Conservation (phyloP, 192 early-diverging fungal genomes). For the Umbelopsis ramanniana region DNA sequence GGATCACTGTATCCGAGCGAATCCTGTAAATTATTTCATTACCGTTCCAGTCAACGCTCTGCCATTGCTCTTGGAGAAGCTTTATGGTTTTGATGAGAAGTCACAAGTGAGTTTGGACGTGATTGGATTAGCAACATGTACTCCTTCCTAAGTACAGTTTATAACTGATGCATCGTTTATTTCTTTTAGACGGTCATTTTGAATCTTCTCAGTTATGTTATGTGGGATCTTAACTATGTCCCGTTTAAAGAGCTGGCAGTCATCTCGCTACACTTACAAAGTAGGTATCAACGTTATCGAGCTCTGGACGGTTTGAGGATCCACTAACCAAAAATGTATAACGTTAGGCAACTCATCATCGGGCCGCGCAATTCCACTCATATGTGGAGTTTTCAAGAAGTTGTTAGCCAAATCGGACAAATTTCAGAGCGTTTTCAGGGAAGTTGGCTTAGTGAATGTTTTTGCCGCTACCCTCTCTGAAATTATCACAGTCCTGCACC, state of each 20-base stretch:
- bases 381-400: slow-evolving; percentile 47
- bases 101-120: slow-evolving; percentile 41
- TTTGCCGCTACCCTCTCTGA: slow-evolving; percentile 58
- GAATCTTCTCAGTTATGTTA: slow-evolving; percentile 56
- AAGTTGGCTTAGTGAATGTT: slow-evolving; percentile 65
- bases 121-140: too few species aligned
- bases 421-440: slow-evolving; percentile 59
- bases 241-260: slow-evolving; percentile 64
- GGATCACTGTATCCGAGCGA: slow-evolving; percentile 41
- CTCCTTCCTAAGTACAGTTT: too few species aligned
- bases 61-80: slow-evolving; percentile 55
- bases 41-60: slow-evolving; percentile 51
- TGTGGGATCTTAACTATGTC: slow-evolving; percentile 64
- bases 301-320: background rate
- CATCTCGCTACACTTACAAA: slow-evolving; percentile 57
- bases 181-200: slow-evolving; percentile 49
- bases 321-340: background rate
- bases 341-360: slow-evolving; percentile 48
- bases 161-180: background rate
- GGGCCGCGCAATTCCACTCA: slow-evolving; percentile 49
- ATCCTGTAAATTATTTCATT: slow-evolving; percentile 65
- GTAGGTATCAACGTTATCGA: slow-evolving; percentile 20
- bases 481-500: slow-evolving; percentile 47
- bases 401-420: slow-evolving; percentile 51
- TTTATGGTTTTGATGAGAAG: slow-evolving; percentile 50